Percentiles rank a stretch among this genome's conserved stretches.
Conservation (phyloP, 1,284 basidiomycete species). For the Sanghuangporus weigelae region DNA sequence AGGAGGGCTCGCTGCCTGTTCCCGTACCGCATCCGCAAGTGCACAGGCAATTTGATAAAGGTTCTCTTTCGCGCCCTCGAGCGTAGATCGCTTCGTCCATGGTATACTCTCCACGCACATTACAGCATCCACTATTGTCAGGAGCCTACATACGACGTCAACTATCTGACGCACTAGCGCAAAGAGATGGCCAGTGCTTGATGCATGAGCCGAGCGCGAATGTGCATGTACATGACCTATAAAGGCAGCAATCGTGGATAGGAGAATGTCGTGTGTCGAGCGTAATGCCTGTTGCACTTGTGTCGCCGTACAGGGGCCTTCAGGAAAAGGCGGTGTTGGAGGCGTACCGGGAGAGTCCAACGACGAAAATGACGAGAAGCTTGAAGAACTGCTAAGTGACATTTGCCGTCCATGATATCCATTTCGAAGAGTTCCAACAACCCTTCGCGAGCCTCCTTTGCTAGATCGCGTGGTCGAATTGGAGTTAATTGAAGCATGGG, state of each 20-base stretch:
- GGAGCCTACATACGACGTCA: slow-evolving; percentile 85
- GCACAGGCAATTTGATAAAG: slow-evolving; percentile 82
- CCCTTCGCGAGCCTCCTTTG: not conserved
- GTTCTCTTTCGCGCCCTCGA: slow-evolving; percentile 72
- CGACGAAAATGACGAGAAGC: slow-evolving; percentile 56
- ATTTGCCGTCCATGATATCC: slow-evolving; percentile 25
- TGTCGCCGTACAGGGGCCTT: slow-evolving; percentile 57
- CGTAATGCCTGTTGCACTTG: slow-evolving; percentile 70
- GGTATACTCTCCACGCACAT: slow-evolving; percentile 64
- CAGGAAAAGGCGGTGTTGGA: slow-evolving; percentile 55
- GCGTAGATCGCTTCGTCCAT: slow-evolving; percentile 46
- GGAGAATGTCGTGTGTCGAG: slow-evolving; percentile 79
- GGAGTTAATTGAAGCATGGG: slow-evolving; percentile 4
- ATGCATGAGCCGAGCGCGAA: slow-evolving; percentile 82
- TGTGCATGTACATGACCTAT: slow-evolving; percentile 96
- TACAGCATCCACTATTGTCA: slow-evolving; percentile 91
- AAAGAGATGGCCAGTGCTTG: slow-evolving; percentile 89
- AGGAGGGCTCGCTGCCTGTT: slow-evolving; percentile 51
- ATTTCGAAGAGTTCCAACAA: slow-evolving; percentile 6
- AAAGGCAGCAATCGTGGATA: slow-evolving; percentile 94
- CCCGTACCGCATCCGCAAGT: slow-evolving; percentile 85
- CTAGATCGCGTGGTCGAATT: not conserved
- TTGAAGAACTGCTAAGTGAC: slow-evolving; percentile 67
- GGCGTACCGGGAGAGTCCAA: slow-evolving; percentile 41
- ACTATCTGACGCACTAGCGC: slow-evolving; percentile 92